These are phyloP conservation scores for Verruconis gallopava DNA, from an alignment of 2,329 filamentous ascomycete species.

Conservation along the genomic window DNA sequence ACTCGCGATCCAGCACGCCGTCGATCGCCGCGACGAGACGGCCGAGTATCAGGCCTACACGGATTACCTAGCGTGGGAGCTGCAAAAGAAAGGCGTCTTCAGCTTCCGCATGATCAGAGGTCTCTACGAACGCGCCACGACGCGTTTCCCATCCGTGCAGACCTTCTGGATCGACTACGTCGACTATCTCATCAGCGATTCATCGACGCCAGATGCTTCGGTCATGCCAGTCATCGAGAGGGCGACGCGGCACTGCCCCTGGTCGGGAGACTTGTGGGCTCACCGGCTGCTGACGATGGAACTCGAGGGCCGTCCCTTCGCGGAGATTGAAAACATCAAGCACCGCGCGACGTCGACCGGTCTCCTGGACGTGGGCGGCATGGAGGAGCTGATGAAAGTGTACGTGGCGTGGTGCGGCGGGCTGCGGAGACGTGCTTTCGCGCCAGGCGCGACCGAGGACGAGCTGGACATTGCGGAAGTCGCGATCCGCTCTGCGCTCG, in stretches of 20 bases:
- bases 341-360: slow-evolving; percentile 80
- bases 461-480: slow-evolving; percentile 79
- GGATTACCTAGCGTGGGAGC: slow-evolving; percentile 81
- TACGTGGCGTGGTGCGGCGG: slow-evolving; percentile 93
- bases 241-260: slow-evolving; percentile 81
- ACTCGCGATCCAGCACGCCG: slow-evolving; percentile 47
- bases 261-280: slow-evolving; percentile 84
- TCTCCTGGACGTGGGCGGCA: slow-evolving; percentile 70
- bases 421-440: slow-evolving; percentile 72
- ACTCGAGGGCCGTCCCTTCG: slow-evolving; percentile 60
- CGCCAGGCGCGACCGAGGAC: slow-evolving; percentile 57
- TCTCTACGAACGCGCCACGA: slow-evolving; percentile 68
- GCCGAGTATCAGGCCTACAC: slow-evolving; percentile 41
- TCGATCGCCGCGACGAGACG: slow-evolving; percentile 42
- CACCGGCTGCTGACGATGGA: slow-evolving; percentile 79
- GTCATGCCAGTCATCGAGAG: slow-evolving; percentile 63
- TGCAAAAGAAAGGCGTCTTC: slow-evolving; percentile 42
- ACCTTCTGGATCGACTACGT: slow-evolving; percentile 73
- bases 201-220: slow-evolving; percentile 27
- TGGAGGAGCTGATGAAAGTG: slow-evolving; percentile 80
- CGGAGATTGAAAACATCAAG: slow-evolving; percentile 79
- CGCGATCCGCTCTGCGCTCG: slow-evolving; percentile 71
- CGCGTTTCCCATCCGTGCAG: slow-evolving; percentile 59
- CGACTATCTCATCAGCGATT: slow-evolving; percentile 51
- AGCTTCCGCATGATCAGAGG: slow-evolving; percentile 42